Evolutionary conservation across 2,329 filamentous ascomycete species (phyloP).

Genomic region (Fusarium sp.): DNA sequence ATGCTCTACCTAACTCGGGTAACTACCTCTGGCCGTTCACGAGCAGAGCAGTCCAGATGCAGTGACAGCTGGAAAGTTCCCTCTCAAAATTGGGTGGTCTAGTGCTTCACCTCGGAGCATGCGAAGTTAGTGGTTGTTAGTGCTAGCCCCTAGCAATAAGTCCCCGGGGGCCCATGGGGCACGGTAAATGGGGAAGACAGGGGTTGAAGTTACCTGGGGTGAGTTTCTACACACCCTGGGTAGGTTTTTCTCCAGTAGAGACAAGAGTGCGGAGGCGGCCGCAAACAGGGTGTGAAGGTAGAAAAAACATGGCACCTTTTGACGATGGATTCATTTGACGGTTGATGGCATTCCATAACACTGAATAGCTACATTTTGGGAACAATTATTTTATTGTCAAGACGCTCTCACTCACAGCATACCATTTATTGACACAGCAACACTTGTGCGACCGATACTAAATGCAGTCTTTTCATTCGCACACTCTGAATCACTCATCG

Average conservation of each 20-base stretch:
- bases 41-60: conserved; percentile 24
- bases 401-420: background rate
- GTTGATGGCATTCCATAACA: background rate
- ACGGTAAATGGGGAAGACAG: conserved; percentile 30
- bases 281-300: conserved; percentile 5
- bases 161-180: conserved; percentile 38
- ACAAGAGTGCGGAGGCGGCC: conserved; percentile 28
- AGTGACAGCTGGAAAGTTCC: background rate
- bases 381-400: background rate
- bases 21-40: conserved; percentile 30
- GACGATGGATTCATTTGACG: background rate
- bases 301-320: conserved; percentile 14
- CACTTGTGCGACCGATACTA: background rate
- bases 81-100: background rate
- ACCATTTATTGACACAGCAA: background rate
- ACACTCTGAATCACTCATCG: background rate
- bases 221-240: background rate
- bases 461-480: no score
- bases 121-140: background rate
- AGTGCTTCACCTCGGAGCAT: conserved; percentile 2
- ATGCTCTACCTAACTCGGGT: conserved; percentile 20
- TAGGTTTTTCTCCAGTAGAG: background rate
- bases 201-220: background rate
- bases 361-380: background rate
- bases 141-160: background rate